phyloP scores from a whole-genome alignment of 192 early-diverging fungal genomes.

The Dispira simplex region DNA sequence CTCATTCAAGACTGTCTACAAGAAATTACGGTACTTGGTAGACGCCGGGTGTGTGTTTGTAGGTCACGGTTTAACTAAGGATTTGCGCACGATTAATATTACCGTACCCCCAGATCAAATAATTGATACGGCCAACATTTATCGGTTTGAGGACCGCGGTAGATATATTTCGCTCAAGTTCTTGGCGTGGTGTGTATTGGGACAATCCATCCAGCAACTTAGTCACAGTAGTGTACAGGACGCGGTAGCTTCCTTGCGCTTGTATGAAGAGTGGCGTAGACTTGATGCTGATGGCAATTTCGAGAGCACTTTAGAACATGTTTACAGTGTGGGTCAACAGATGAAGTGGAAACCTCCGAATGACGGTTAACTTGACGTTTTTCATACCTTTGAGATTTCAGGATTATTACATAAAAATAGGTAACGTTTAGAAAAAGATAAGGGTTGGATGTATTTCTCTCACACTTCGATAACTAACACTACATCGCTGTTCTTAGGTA shows the following conservation, averaged over 20 bases:
- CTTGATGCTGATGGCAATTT: conserved; percentile 45
- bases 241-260: conserved; percentile 62
- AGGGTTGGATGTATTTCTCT: no score
- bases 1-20: conserved; percentile 85
- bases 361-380: neutral
- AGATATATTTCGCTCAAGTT: conserved; percentile 66
- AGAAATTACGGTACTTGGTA: conserved; percentile 75
- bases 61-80: conserved; percentile 89
- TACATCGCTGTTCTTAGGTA: no score
- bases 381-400: no score
- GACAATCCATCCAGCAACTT: conserved; percentile 71
- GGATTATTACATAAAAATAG: no score
- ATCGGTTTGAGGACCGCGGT: conserved; percentile 30
- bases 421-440: no score
- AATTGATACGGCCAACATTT: conserved; percentile 91
- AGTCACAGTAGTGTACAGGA: conserved; percentile 93
- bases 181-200: conserved; percentile 75
- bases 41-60: conserved; percentile 86
- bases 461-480: no score
- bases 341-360: conserved; percentile 4
- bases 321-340: conserved; percentile 64
- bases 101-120: conserved; percentile 70
- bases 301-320: conserved; percentile 62
- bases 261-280: conserved; percentile 72
- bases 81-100: conserved; percentile 92